Conservation (phyloP, 1,284 basidiomycete species). For the Cryptococcus depauperatus region DNA sequence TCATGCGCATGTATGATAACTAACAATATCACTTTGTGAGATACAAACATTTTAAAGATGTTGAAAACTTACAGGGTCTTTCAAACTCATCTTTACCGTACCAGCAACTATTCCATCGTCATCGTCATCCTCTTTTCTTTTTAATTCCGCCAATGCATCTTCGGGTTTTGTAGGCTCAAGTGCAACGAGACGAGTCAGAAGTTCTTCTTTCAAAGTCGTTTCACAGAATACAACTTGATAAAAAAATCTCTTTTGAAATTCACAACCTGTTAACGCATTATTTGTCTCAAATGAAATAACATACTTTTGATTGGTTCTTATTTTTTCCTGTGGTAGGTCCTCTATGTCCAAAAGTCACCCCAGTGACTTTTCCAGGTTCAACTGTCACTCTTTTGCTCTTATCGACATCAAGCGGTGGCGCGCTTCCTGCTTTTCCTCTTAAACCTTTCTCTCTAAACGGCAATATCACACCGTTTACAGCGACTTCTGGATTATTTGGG, state of each 20-base stretch:
- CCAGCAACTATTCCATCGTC: slow-evolving; percentile 86
- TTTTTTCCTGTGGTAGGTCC: slow-evolving; percentile 50
- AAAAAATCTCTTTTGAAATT: slow-evolving; percentile 62
- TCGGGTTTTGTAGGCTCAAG: slow-evolving; percentile 22
- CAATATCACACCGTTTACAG: slow-evolving; percentile 60
- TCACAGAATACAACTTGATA: slow-evolving; percentile 76
- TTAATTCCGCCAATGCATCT: slow-evolving; percentile 46
- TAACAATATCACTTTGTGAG: no score
- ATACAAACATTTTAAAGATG: no score
- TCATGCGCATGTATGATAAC: slow-evolving; percentile 82
- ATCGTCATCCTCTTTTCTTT: slow-evolving; percentile 54
- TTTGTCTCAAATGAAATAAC: not conserved
- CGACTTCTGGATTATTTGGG: slow-evolving; percentile 81
- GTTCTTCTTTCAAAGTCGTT: slow-evolving; percentile 58
- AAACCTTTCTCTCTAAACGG: slow-evolving; percentile 76
- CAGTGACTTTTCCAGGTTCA: slow-evolving; percentile 52
- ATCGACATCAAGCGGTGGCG: slow-evolving; percentile 77
- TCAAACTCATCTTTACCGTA: slow-evolving; percentile 76
- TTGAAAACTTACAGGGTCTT: slow-evolving; percentile 80
- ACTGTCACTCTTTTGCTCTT: slow-evolving; percentile 50
- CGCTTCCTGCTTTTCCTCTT: slow-evolving; percentile 94
- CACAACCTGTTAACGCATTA: not conserved
- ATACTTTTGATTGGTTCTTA: slow-evolving; percentile 40
- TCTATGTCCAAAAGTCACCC: slow-evolving; percentile 79
- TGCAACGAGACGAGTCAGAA: slow-evolving; percentile 47